Evolutionary conservation across 768 basidiomycete genomes (phyloP).

Genomic region (Phlebiopsis flavidoalba): DNA sequence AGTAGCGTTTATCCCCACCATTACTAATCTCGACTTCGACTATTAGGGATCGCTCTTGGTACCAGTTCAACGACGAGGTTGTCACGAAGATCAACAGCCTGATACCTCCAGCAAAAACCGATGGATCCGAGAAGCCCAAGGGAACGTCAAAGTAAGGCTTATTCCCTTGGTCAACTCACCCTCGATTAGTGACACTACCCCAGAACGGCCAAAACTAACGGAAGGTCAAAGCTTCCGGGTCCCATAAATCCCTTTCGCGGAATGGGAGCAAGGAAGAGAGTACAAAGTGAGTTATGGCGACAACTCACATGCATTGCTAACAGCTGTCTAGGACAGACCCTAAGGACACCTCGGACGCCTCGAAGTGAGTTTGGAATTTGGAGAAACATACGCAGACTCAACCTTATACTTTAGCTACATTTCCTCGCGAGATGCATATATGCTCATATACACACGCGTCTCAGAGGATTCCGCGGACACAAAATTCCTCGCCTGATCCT

Average conservation of each 20-base stretch:
- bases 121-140: slow-evolving; percentile 25
- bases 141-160: slow-evolving; percentile 10
- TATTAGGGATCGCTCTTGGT: slow-evolving; percentile 69
- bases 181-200: background rate
- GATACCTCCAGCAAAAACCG: slow-evolving; percentile 35
- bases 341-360: background rate
- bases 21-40: background rate
- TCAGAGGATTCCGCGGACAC: slow-evolving; percentile 22
- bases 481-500: slow-evolving; percentile 18
- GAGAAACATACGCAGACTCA: background rate
- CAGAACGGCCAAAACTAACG: slow-evolving; percentile 3
- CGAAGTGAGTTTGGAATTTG: background rate
- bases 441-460: slow-evolving; percentile 78
- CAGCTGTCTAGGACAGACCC: background rate
- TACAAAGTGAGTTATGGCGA: slow-evolving; percentile 14
- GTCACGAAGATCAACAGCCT: slow-evolving; percentile 61
- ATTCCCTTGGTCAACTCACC: background rate
- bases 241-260: background rate
- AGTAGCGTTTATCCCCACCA: background rate
- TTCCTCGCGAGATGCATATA: slow-evolving; percentile 86
- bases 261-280: slow-evolving; percentile 21
- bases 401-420: slow-evolving; percentile 29
- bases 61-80: slow-evolving; percentile 86
- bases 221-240: slow-evolving; percentile 4
- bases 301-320: background rate